A percentile compares a stretch with the other conserved stretches of the same genome.
Evolutionary conservation across 225 moss, liverwort and hornwort genomes (phyloP).

Genomic region (Marchantia polymorpha): DNA sequence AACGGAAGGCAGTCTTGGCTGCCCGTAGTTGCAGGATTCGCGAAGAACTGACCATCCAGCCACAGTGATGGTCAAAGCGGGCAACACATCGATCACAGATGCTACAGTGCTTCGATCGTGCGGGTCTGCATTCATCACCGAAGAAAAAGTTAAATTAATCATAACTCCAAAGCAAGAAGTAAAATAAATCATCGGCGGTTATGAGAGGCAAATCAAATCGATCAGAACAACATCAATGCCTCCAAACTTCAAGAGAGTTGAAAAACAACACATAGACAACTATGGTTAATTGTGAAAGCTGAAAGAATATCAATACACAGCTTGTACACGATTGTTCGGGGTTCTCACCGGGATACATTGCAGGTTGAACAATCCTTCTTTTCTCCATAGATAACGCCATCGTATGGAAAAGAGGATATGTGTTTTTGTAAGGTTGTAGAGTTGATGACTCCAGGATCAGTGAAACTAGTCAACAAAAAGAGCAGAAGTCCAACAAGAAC

Average conservation of each 20-base stretch:
- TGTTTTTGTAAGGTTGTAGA: slow-evolving; percentile 51
- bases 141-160: background rate
- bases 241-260: background rate
- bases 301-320: background rate
- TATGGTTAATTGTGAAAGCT: background rate
- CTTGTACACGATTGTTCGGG: background rate
- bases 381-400: slow-evolving; percentile 66
- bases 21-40: slow-evolving; percentile 47
- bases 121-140: slow-evolving; percentile 54
- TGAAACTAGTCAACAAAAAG: slow-evolving; percentile 85
- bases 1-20: slow-evolving; percentile 48
- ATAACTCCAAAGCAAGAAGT: background rate
- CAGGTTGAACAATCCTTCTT: slow-evolving; percentile 76
- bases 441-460: slow-evolving; percentile 71
- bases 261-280: background rate
- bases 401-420: slow-evolving; percentile 62
- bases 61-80: slow-evolving; percentile 99
- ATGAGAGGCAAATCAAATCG: background rate
- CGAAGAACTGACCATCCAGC: slow-evolving; percentile 92
- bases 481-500: slow-evolving; percentile 59
- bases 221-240: background rate
- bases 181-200: background rate
- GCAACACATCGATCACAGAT: slow-evolving; percentile 93
- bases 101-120: slow-evolving; percentile 98
- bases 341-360: slow-evolving; percentile 59